Conservation (phyloP, 2,329 filamentous ascomycete genomes). For the Pseudogymnoascus sp. region DNA sequence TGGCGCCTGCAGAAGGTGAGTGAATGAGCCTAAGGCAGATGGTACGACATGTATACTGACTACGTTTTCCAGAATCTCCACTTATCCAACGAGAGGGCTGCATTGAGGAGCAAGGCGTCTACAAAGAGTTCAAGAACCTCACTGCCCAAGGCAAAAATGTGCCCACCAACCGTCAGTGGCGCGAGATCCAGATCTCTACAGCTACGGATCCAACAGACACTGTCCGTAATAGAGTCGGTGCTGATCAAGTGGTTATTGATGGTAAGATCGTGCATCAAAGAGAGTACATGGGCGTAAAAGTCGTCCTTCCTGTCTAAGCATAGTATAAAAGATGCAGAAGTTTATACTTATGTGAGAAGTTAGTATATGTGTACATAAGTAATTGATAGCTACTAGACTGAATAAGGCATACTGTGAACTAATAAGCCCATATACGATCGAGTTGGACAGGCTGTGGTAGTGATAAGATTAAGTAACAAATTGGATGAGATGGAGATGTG, state of each 20-base stretch:
- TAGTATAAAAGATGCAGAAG: not conserved
- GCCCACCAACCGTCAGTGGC: slow-evolving; percentile 39
- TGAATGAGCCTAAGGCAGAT: not conserved
- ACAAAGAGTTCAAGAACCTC: slow-evolving; percentile 36
- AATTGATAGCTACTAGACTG: not conserved
- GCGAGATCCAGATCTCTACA: slow-evolving; percentile 40
- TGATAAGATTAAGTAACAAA: no score
- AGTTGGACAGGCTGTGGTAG: no score
- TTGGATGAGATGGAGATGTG: no score
- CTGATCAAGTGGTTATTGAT: slow-evolving; percentile 35
- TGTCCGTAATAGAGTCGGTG: slow-evolving; percentile 33
- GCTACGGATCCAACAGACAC: slow-evolving; percentile 36
- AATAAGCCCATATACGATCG: not conserved
- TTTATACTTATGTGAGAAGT: not conserved
- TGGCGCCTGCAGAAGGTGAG: slow-evolving; percentile 32
- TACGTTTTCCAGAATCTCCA: slow-evolving; percentile 25
- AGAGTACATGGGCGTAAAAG: slow-evolving; percentile 40
- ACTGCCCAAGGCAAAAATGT: slow-evolving; percentile 33
- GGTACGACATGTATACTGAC: not conserved
- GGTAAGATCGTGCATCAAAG: slow-evolving; percentile 39
- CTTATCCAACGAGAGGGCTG: slow-evolving; percentile 36
- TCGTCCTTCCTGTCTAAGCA: slow-evolving; percentile 34
- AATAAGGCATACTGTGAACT: not conserved
- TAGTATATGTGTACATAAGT: not conserved
- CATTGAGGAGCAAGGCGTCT: slow-evolving; percentile 37